Conservation (phyloP, 1,284 basidiomycete species). For the Sutorius eximius region DNA sequence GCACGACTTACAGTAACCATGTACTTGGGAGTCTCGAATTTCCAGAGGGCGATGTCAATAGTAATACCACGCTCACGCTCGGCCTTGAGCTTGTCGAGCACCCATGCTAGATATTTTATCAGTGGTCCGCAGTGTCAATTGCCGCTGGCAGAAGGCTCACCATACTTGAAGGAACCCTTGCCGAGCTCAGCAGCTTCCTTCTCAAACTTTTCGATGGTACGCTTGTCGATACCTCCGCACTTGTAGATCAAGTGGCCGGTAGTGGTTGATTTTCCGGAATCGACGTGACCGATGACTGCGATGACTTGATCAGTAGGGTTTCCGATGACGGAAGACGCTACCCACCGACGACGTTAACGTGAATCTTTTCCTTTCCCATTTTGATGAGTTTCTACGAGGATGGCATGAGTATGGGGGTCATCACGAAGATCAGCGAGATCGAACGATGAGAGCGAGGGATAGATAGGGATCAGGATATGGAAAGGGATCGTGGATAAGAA, state of each 20-base stretch:
- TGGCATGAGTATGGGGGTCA: constrained; percentile 32
- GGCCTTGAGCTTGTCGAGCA: constrained; percentile 99
- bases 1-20: constrained; percentile 72
- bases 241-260: constrained; percentile 99
- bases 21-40: constrained; percentile 97
- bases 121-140: constrained; percentile 24
- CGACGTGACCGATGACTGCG: constrained; percentile 95
- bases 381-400: constrained; percentile 50
- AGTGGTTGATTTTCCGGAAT: constrained; percentile 98
- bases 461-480: constrained; percentile 5
- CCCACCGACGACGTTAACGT: constrained; percentile 92
- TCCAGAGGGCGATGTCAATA: constrained; percentile 99
- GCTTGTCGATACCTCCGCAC: constrained; percentile 99
- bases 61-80: constrained; percentile 99
- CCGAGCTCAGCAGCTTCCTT: constrained; percentile 99
- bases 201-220: constrained; percentile 99
- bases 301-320: constrained; percentile 33
- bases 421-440: constrained; percentile 31
- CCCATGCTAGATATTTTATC: constrained; percentile 73
- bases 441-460: constrained; percentile 18
- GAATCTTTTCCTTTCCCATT: constrained; percentile 89
- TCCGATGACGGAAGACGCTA: constrained; percentile 25
- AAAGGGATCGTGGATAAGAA: constrained; percentile 2
- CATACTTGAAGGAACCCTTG: constrained; percentile 99
- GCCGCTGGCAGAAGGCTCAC: constrained; percentile 45